These are phyloP conservation scores for Boletus rubropictus DNA, from an alignment of 768 basidiomycete genomes.

Conservation along the genomic window DNA sequence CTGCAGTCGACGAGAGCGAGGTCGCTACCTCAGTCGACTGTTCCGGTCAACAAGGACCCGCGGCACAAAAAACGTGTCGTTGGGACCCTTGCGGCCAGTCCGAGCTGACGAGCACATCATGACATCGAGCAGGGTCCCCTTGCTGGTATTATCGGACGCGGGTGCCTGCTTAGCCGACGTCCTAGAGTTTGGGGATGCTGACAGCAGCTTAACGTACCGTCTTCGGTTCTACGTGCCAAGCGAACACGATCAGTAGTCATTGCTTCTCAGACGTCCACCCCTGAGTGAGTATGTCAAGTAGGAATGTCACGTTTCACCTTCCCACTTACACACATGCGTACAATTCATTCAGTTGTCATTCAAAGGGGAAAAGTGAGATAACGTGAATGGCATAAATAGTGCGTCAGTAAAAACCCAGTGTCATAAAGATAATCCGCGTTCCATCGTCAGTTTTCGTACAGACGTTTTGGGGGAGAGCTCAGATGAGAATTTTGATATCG, in stretches of 20 bases:
- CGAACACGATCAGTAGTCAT: not conserved
- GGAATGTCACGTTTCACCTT: too few species aligned
- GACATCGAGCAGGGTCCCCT: too few species aligned
- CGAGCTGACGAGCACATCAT: too few species aligned
- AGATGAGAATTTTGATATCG: not conserved
- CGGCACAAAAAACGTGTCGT: not conserved
- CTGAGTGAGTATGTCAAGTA: not conserved
- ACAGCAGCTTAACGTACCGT: too few species aligned
- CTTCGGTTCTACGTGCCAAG: too few species aligned
- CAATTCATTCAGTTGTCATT: too few species aligned
- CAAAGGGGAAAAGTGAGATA: not conserved
- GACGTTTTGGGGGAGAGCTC: not conserved
- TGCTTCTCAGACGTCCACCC: not conserved
- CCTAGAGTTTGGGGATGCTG: too few species aligned
- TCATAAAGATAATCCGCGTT: slow-evolving; percentile 26
- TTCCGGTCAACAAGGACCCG: slow-evolving; percentile 7
- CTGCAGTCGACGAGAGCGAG: not conserved
- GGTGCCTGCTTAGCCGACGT: too few species aligned
- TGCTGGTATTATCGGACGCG: too few species aligned
- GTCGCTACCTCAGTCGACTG: not conserved
- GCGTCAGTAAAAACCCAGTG: slow-evolving; percentile 5
- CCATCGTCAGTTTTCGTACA: slow-evolving; percentile 5
- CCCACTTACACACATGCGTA: too few species aligned
- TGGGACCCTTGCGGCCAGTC: too few species aligned
- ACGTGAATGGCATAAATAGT: slow-evolving; percentile 24